Evolutionary conservation across 306 rosid genomes (phyloP), one percentile per base, ranked within the genome.

Genomic region (Mucuna pruriens): DNA sequence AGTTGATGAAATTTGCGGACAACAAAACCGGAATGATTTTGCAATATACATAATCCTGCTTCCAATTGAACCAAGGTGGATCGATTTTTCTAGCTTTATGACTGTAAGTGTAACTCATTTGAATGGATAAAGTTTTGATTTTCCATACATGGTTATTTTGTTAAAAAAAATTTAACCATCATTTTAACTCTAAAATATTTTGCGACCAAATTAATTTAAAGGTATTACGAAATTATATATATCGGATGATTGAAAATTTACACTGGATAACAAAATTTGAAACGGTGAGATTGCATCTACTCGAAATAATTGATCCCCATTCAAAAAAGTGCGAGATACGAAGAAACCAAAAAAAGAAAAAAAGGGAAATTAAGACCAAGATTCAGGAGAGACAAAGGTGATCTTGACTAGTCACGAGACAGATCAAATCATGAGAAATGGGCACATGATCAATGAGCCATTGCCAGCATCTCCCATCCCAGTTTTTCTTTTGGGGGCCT

Each of bases 381-480:
- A 85, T 85, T 77, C 20, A 34, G 63, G 83, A 65, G 73, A 64
- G 85, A 77, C 74, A 80, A 61, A 26, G 55, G 12, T 66, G 64
- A 73, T 29, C 22, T 77, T 16, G 84, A 78, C 84, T 46, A 58
- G 80, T 66, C 81, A 33, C 15, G 88, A 60, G 82, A 74, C 73
- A 74, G 69, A 85, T 79, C 82, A 86, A 82, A 86, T 82, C 86
- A 82, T 45, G 40, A 80, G 80, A 45, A 71, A 44, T 10, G 49
- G 29, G 75, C 83, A 78, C 84, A 69, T 67, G 82, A 76, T 70
- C 64, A 82, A 45, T 68, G 71, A 23, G 57, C 36, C 76, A 45
- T 78, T 78, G 75, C 42, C 58, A 70, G 71, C 70, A 79, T 77
- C 61, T 22, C 10, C 71, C 29, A 44, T 80, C 44, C 12, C 54